phyloP scores from a whole-genome alignment of 176 grass and related monocot species.

The Phyllostachys edulis region DNA sequence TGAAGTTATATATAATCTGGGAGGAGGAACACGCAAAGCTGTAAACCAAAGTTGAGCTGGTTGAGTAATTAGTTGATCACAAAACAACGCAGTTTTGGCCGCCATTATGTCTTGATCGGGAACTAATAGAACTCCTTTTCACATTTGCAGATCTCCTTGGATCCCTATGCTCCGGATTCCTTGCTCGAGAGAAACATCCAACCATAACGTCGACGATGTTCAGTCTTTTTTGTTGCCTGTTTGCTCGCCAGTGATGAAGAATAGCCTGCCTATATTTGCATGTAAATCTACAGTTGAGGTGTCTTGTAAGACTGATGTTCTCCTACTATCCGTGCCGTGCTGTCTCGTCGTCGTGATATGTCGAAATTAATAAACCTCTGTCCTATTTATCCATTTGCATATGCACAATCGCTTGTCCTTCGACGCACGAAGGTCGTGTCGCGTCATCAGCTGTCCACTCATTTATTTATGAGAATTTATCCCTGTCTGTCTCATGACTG shows the following conservation, averaged over 20 bases:
- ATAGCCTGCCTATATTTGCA: constrained; percentile 20
- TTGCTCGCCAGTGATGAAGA: constrained; percentile 29
- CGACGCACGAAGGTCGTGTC: background rate
- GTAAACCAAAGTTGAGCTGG: background rate
- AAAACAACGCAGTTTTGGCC: background rate
- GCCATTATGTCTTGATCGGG: background rate
- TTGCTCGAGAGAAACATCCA: constrained; percentile 35
- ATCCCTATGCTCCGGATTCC: constrained; percentile 45
- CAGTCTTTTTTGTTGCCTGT: constrained; percentile 19
- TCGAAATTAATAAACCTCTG: constrained; percentile 25
- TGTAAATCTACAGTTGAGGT: constrained; percentile 34
- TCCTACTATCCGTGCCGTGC: background rate
- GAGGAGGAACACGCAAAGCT: background rate
- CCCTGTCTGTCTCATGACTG: background rate
- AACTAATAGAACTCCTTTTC: background rate
- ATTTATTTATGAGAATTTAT: background rate
- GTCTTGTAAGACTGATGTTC: constrained; percentile 38
- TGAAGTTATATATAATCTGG: background rate
- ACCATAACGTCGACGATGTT: constrained; percentile 24
- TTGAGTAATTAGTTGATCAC: background rate
- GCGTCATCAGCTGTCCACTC: background rate
- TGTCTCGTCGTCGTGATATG: constrained; percentile 1
- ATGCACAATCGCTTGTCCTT: background rate
- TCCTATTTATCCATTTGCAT: background rate
- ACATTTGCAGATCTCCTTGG: constrained; percentile 34